phyloP scores from a whole-genome alignment of 2,329 filamentous ascomycete species.

The Penicillium fuscoglaucum region DNA sequence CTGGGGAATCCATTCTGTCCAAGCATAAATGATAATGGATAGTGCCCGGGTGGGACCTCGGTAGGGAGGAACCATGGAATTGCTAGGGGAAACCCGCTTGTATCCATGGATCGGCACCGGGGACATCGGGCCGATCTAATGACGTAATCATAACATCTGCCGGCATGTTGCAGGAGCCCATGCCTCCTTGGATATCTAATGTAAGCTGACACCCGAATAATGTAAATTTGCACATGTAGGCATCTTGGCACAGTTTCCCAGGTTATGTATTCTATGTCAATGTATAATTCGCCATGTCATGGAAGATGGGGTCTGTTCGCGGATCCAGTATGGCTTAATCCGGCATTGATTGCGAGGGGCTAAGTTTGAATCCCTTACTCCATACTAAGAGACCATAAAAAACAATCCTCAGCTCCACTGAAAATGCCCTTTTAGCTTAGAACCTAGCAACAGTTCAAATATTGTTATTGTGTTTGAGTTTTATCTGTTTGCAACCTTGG shows the following conservation, averaged over 20 bases:
- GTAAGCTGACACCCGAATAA: neutral
- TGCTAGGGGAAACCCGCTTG: no score
- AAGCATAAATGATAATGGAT: no score
- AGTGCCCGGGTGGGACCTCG: no score
- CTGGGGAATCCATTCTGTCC: neutral
- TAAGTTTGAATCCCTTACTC: neutral
- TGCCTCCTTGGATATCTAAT: no score
- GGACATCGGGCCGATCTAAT: no score
- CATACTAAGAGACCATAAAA: neutral
- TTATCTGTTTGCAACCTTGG: neutral
- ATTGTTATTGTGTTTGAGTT: neutral
- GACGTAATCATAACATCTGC: no score
- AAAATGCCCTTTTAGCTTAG: neutral
- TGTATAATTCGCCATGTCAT: neutral
- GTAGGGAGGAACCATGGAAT: no score
- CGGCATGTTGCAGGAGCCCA: no score
- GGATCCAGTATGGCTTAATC: neutral
- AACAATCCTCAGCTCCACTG: neutral
- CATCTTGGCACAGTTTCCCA: no score
- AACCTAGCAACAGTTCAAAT: neutral
- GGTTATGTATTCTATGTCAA: neutral
- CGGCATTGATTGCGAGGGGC: neutral
- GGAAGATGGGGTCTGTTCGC: neutral
- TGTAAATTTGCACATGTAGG: no score
- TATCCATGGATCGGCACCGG: no score